Percentiles rank a stretch among this genome's conserved stretches.
Conservation (phyloP, 2,329 filamentous ascomycete species). For the Ophiocordyceps polyrhachis-furcata region DNA sequence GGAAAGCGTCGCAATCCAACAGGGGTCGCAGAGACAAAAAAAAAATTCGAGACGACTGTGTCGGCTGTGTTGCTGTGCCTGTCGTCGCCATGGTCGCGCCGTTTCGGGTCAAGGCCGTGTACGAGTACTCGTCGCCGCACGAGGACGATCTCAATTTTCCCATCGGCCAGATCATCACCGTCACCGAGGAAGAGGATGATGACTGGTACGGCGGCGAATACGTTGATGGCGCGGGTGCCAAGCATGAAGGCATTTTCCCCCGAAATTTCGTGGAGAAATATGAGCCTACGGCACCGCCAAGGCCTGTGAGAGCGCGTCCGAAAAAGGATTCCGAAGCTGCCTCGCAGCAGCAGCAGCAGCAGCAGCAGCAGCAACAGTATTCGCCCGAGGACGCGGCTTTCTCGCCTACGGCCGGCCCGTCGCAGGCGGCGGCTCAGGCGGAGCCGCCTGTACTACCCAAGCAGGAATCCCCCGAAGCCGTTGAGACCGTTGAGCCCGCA, state of each 20-base stretch:
- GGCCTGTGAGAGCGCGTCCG: constrained; percentile 55
- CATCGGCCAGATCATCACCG: constrained; percentile 76
- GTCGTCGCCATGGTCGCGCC: constrained; percentile 45
- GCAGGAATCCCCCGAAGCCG: neutral
- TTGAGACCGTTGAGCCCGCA: constrained; percentile 8
- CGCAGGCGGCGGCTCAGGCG: constrained; percentile 12
- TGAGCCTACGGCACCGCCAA: constrained; percentile 76
- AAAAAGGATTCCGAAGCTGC: constrained; percentile 34
- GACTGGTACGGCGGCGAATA: constrained; percentile 94
- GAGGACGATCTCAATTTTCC: constrained; percentile 87
- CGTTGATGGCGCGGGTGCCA: constrained; percentile 52
- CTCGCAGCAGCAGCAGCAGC: constrained; percentile 2
- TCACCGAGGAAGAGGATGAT: constrained; percentile 77
- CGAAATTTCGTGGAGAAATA: constrained; percentile 96
- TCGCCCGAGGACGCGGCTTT: constrained; percentile 16
- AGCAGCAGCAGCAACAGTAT: neutral
- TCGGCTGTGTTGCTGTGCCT: neutral
- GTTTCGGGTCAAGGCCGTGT: constrained; percentile 92
- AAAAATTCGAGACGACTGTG: constrained; percentile 2
- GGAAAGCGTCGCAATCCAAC: neutral
- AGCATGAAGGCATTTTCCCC: constrained; percentile 76
- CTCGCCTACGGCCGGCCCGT: constrained; percentile 14
- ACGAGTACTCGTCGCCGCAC: constrained; percentile 81
- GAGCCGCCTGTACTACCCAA: constrained; percentile 5
- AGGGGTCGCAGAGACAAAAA: neutral